phyloP scores from a whole-genome alignment of 2,329 filamentous ascomycete genomes.

The Orbilia quercus region DNA sequence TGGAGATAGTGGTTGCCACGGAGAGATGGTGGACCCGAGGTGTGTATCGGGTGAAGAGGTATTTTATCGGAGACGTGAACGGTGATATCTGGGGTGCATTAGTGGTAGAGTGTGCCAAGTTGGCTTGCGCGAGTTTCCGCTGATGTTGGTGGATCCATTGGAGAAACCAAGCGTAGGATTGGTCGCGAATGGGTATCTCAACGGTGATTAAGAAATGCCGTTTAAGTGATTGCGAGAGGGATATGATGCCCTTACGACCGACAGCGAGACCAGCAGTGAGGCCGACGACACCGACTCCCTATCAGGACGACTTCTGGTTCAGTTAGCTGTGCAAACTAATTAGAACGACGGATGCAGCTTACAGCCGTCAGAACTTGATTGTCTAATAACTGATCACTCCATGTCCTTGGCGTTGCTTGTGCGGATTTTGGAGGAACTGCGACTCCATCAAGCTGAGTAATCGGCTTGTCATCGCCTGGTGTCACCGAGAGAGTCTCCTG shows the following conservation, averaged over 20 bases:
- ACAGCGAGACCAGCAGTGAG: slow-evolving; percentile 84
- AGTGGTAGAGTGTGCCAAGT: slow-evolving; percentile 60
- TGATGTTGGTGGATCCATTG: slow-evolving; percentile 92
- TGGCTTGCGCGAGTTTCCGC: slow-evolving; percentile 66
- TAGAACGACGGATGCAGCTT: background rate
- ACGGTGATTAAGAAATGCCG: slow-evolving; percentile 91
- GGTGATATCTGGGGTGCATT: slow-evolving; percentile 67
- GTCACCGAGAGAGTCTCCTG: background rate
- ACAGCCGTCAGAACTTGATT: slow-evolving; percentile 50
- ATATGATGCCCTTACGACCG: slow-evolving; percentile 79
- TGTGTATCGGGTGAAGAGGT: slow-evolving; percentile 67
- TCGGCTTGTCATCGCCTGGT: slow-evolving; percentile 1
- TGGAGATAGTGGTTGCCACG: slow-evolving; percentile 73
- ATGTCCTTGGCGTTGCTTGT: slow-evolving; percentile 32
- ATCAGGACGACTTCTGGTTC: slow-evolving; percentile 64
- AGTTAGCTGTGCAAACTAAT: slow-evolving; percentile 51
- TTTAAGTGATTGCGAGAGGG: slow-evolving; percentile 78
- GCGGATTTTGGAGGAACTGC: slow-evolving; percentile 6
- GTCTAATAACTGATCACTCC: slow-evolving; percentile 36
- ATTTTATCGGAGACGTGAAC: slow-evolving; percentile 68
- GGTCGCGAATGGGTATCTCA: slow-evolving; percentile 93
- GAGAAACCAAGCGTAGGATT: slow-evolving; percentile 92
- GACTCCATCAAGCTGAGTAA: background rate
- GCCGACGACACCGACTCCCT: slow-evolving; percentile 89
- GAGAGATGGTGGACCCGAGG: slow-evolving; percentile 73